Evolutionary conservation across 2,329 filamentous ascomycete genomes (phyloP).

Genomic region (Fusarium proliferatum): DNA sequence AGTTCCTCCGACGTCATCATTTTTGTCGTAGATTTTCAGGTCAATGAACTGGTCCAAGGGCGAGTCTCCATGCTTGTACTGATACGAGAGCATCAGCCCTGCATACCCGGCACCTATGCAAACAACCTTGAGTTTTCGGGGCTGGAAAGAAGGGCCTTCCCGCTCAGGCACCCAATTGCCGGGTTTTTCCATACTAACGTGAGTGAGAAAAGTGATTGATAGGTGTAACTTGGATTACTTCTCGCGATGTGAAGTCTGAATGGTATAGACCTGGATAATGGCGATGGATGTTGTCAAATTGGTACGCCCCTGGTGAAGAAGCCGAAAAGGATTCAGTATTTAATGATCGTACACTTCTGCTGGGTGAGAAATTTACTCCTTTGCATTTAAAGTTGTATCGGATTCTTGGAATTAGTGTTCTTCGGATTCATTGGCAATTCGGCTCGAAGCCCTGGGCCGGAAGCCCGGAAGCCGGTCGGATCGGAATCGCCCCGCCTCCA

Average conservation of each 20-base stretch:
- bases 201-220: fast-evolving
- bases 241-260: background rate
- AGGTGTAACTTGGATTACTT: fast-evolving
- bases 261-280: background rate
- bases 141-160: background rate
- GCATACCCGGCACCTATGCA: background rate
- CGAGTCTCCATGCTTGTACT: background rate
- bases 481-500: background rate
- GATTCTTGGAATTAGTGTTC: background rate
- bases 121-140: background rate
- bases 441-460: background rate
- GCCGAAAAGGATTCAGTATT: fast-evolving
- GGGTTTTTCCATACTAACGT: fast-evolving
- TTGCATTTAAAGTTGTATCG: fast-evolving
- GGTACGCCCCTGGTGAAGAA: background rate
- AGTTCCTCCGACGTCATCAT: background rate
- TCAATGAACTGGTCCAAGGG: background rate
- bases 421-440: background rate
- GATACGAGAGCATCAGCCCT: background rate
- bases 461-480: background rate
- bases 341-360: fast-evolving
- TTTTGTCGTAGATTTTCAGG: background rate
- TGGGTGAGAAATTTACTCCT: fast-evolving
- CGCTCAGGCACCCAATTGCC: background rate
- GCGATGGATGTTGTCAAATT: background rate